Percentiles rank a stretch among this genome's conserved stretches.
These are phyloP conservation scores for Candida endomychidarum DNA, from an alignment of 805 yeast species.

Conservation along the genomic window DNA sequence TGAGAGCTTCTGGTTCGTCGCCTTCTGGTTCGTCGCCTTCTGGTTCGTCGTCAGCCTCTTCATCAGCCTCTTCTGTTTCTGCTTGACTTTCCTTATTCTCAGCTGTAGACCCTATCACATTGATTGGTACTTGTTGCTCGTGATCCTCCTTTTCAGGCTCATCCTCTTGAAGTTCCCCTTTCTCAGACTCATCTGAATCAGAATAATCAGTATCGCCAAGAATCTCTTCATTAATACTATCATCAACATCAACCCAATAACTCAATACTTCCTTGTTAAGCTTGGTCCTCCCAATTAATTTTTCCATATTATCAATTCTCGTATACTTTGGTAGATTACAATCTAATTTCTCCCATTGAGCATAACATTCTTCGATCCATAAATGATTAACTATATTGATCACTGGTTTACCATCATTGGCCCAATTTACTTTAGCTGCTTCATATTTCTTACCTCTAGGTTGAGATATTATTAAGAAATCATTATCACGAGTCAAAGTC, in stretches of 20 bases:
- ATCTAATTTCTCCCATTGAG: slow-evolving; percentile 56
- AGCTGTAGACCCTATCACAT: neutral
- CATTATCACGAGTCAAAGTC: slow-evolving; percentile 61
- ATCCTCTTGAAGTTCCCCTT: slow-evolving; percentile 1
- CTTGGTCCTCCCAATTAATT: slow-evolving; percentile 53
- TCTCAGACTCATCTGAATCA: slow-evolving; percentile 10
- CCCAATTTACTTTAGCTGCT: slow-evolving; percentile 68
- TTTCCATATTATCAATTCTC: slow-evolving; percentile 41
- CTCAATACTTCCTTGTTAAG: slow-evolving; percentile 43
- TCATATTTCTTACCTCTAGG: slow-evolving; percentile 71
- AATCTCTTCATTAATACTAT: slow-evolving; percentile 26
- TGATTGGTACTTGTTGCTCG: slow-evolving; percentile 6
- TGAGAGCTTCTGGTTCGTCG: slow-evolving; percentile 13
- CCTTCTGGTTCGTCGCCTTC: slow-evolving; percentile 2
- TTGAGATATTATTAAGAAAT: slow-evolving; percentile 69
- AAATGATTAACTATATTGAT: slow-evolving; percentile 69
- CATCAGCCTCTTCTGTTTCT: neutral
- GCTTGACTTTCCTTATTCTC: slow-evolving; percentile 8
- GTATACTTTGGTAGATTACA: slow-evolving; percentile 47
- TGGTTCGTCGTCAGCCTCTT: slow-evolving; percentile 1
- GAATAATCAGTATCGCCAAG: slow-evolving; percentile 20
- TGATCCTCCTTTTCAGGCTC: slow-evolving; percentile 7
- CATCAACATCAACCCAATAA: slow-evolving; percentile 29
- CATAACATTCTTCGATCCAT: slow-evolving; percentile 85
- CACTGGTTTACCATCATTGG: slow-evolving; percentile 22